Evolutionary conservation across 768 basidiomycete genomes (phyloP).

Genomic region (Ephemerocybe angulata): DNA sequence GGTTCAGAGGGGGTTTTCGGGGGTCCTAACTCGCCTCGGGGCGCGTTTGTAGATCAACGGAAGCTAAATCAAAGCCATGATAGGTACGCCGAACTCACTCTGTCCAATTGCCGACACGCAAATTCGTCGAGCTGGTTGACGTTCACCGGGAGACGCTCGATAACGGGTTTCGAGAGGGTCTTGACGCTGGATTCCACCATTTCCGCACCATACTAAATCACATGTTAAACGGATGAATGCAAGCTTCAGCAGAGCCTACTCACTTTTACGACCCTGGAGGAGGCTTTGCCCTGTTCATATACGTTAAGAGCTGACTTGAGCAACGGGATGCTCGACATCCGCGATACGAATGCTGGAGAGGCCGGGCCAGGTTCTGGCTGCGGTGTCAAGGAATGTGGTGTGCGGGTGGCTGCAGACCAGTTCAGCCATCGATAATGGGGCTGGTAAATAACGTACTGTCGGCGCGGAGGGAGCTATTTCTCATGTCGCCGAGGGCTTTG

Average conservation of each 20-base stretch:
- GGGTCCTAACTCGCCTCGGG: not conserved
- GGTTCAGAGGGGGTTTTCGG: not conserved
- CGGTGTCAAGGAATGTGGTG: not conserved
- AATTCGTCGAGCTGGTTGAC: constrained; percentile 81
- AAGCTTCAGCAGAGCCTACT: constrained; percentile 14
- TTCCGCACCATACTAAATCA: constrained; percentile 73
- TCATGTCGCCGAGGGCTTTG: constrained; percentile 74
- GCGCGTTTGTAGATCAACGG: not conserved
- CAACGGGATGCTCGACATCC: constrained; percentile 68
- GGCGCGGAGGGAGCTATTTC: constrained; percentile 38
- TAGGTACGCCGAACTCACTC: constrained; percentile 43
- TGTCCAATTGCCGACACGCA: constrained; percentile 83
- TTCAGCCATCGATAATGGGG: not conserved
- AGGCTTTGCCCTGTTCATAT: constrained; percentile 82
- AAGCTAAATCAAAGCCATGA: not conserved
- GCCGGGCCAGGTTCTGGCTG: constrained; percentile 15
- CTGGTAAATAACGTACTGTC: constrained; percentile 11
- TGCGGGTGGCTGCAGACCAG: constrained; percentile 2
- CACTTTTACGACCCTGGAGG: constrained; percentile 83
- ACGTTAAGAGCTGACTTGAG: constrained; percentile 68
- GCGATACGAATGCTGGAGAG: constrained; percentile 35
- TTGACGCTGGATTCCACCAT: constrained; percentile 85
- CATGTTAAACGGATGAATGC: constrained; percentile 14
- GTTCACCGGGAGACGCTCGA: constrained; percentile 70
- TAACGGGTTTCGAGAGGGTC: constrained; percentile 76